Evolutionary conservation across 805 yeast genomes (phyloP).

Genomic region (Yarrowia bubula): DNA sequence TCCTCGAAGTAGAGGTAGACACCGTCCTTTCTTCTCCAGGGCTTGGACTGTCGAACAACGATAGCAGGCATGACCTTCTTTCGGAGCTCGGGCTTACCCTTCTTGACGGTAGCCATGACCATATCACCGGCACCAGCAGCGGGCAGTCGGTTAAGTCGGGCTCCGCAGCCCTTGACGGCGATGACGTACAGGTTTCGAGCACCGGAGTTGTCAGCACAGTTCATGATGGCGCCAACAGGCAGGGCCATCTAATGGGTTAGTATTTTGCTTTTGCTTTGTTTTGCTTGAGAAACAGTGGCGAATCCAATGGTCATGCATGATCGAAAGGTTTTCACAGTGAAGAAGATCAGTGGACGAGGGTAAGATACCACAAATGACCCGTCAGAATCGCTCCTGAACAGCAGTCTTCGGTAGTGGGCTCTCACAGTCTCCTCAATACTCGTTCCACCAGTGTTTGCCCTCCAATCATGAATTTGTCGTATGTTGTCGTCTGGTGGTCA

Average conservation of each 20-base stretch:
- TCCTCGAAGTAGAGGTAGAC: slow-evolving; percentile 99
- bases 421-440: no score
- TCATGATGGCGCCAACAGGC: slow-evolving; percentile 99
- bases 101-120: slow-evolving; percentile 88
- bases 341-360: no score
- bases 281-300: background rate
- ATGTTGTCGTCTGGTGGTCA: background rate
- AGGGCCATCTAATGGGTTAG: slow-evolving; percentile 75
- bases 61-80: slow-evolving; percentile 99
- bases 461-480: background rate
- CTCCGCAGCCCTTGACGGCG: slow-evolving; percentile 99
- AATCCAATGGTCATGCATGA: background rate
- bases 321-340: background rate
- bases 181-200: slow-evolving; percentile 98
- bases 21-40: slow-evolving; percentile 99
- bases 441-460: no score
- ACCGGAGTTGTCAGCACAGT: slow-evolving; percentile 99
- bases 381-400: no score
- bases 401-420: no score
- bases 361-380: no score
- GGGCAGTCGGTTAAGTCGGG: slow-evolving; percentile 99
- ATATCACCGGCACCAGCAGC: slow-evolving; percentile 99
- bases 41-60: slow-evolving; percentile 98
- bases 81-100: slow-evolving; percentile 99
- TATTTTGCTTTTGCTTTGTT: background rate